Conservation (phyloP, 441 rosid species). For the Croton setiger region DNA sequence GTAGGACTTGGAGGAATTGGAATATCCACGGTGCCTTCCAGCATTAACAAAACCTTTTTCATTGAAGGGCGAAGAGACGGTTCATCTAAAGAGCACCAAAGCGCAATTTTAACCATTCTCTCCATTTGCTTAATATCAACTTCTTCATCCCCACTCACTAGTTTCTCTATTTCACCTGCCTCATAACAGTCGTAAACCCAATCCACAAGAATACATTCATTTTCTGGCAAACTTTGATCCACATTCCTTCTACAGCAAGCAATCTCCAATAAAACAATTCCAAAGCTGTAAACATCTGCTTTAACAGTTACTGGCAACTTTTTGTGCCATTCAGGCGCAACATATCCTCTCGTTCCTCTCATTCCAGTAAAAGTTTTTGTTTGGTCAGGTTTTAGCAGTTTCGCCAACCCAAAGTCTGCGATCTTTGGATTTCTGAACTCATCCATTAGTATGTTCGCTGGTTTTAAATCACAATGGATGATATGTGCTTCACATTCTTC, state of each 20-base stretch:
- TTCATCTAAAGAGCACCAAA: slow-evolving; percentile 33
- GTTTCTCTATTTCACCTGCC: slow-evolving; percentile 13
- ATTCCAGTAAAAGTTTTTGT: slow-evolving; percentile 18
- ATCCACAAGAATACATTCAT: slow-evolving; percentile 24
- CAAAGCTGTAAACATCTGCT: slow-evolving; percentile 38
- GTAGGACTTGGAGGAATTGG: slow-evolving; percentile 28
- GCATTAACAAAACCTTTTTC: slow-evolving; percentile 32
- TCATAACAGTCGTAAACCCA: slow-evolving; percentile 29
- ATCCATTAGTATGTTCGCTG: slow-evolving; percentile 16
- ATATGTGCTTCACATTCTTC: slow-evolving; percentile 32
- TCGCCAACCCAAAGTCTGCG: slow-evolving; percentile 13
- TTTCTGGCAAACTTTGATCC: slow-evolving; percentile 8
- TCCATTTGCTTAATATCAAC: slow-evolving; percentile 22
- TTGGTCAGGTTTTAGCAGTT: slow-evolving; percentile 5
- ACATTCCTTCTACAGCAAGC: slow-evolving; percentile 23
- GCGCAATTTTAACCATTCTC: slow-evolving; percentile 21
- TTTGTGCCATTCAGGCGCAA: slow-evolving; percentile 37
- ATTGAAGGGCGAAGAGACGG: slow-evolving; percentile 33
- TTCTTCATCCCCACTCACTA: slow-evolving; percentile 27
- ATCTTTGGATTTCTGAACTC: slow-evolving; percentile 1
- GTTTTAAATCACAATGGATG: slow-evolving; percentile 27
- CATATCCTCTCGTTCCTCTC: slow-evolving; percentile 35
- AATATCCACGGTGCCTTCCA: slow-evolving; percentile 34
- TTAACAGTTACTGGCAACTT: slow-evolving; percentile 26
- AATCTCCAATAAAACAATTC: slow-evolving; percentile 33